Evolutionary conservation across 495 filamentous ascomycete species (phyloP), one percentile per base, ranked within the genome.

Genomic region (Penicillium verhagenii): DNA sequence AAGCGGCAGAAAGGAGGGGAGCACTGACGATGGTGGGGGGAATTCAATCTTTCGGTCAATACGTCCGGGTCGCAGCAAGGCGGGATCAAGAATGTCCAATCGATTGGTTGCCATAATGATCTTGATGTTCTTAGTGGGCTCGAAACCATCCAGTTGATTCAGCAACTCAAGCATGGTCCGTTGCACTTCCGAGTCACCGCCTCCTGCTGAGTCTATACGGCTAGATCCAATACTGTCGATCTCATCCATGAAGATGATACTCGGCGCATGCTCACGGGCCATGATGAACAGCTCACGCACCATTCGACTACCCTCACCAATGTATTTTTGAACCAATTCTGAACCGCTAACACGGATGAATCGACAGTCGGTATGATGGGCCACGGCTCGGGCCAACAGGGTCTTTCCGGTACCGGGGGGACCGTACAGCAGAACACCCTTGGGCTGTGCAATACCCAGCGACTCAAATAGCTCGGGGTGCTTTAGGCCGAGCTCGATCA

Each of bases 211-310:
- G 60, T 99, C 94, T 56, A 99, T 96, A 61, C 94, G 89, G 44
- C 91, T 96, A 6, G 91, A 96, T 28, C 95, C 94, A 75, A 99
- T 99, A 54, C 90, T 95, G 73, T 99, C 94, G 75, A 99, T 97
- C 71, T 99, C 94, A 75, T 99, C 94, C 93, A 99, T 99, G 79
- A 99, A 99, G 73, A 99, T 99, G 69, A 99, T 99, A 65, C 90
- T 95, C n/a, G 94, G 94, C 1, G 94, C 95, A 66, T 99, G 95
- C 72, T 99, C 94, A 67, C 94, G 82, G 16, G 94, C 94, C 94
- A 99, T 99, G 65, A 97, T 90, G 76, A 99, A 99, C 16, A 99
- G 79, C 75, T 99, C 94, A 50, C 94, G 90, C 50, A 99, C 94
- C 94, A 99, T 99, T 50, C 94, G 88, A 65, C 88, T 92, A 63